phyloP scores from a whole-genome alignment of 495 filamentous ascomycete genomes.

The Echria macrotheca region DNA sequence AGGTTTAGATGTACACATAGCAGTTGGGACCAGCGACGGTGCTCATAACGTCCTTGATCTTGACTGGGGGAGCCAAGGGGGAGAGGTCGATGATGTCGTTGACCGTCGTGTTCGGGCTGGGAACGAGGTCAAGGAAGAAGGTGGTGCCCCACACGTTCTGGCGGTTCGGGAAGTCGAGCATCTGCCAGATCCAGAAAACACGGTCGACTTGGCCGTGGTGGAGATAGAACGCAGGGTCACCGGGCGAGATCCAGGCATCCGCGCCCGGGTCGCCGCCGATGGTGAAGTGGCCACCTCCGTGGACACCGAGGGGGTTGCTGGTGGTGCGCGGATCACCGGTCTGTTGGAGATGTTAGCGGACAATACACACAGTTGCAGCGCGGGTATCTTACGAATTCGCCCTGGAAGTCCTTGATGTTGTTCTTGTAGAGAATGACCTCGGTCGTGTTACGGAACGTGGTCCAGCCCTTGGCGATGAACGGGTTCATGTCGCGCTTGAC shows the following conservation, averaged over 20 bases:
- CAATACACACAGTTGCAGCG: neutral
- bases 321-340: conserved; percentile 38
- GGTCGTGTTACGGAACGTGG: conserved; percentile 37
- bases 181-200: conserved; percentile 68
- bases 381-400: conserved; percentile 27
- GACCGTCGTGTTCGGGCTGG: conserved; percentile 31
- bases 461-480: conserved; percentile 33
- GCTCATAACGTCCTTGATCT: conserved; percentile 27
- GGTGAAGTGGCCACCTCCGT: conserved; percentile 56
- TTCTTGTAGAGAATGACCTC: conserved; percentile 36
- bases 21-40: conserved; percentile 23
- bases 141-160: conserved; percentile 33
- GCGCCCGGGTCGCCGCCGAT: conserved; percentile 31
- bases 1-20: conserved; percentile 29
- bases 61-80: conserved; percentile 7
- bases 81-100: conserved; percentile 24
- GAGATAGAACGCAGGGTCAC: conserved; percentile 63
- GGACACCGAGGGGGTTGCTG: conserved; percentile 46
- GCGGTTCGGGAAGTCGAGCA: conserved; percentile 43
- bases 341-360: neutral
- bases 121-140: conserved; percentile 31
- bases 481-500: conserved; percentile 59
- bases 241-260: conserved; percentile 54
- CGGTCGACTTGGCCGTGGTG: conserved; percentile 67
- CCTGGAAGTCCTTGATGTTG: conserved; percentile 48